Percentiles rank a stretch among this genome's conserved stretches.
Evolutionary conservation across 768 basidiomycete species (phyloP).

Genomic region (Suillus weaverae): DNA sequence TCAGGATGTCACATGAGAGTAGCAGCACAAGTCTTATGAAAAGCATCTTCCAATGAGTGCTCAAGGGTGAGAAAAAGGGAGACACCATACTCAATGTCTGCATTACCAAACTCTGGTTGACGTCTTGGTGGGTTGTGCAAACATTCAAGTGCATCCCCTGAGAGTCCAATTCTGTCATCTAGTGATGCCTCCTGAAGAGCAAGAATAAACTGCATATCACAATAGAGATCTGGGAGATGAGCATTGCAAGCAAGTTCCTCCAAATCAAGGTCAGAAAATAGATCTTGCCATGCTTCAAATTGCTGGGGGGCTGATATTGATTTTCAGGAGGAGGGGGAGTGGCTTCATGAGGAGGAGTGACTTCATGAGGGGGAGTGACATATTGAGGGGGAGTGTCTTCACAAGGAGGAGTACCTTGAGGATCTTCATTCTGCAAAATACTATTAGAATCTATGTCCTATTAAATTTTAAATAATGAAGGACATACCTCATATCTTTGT

Average conservation of each 20-base stretch:
- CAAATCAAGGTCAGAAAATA: not conserved
- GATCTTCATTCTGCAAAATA: not conserved
- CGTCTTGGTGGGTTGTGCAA: not conserved
- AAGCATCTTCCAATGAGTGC: not conserved
- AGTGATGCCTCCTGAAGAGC: not conserved
- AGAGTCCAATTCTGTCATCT: not conserved
- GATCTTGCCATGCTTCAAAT: not conserved
- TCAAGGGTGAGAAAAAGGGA: not conserved
- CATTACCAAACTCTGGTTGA: not conserved
- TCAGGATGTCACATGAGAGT: not conserved
- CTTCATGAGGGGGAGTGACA: no score
- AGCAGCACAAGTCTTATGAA: not conserved
- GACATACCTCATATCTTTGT: not conserved
- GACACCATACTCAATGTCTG: not conserved
- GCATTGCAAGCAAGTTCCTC: not conserved
- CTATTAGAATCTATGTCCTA: not conserved
- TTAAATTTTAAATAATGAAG: not conserved
- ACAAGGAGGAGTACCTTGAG: not conserved
- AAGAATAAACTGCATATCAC: not conserved
- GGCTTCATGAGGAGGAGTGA: no score
- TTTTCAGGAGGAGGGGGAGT: not conserved
- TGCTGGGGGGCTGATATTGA: not conserved
- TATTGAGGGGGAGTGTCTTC: no score
- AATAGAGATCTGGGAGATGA: not conserved
- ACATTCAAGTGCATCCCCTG: not conserved